Evolutionary conservation across 345 rosid genomes (phyloP), one percentile per base, ranked within the genome.

Genomic region (Melastoma malabathricum): DNA sequence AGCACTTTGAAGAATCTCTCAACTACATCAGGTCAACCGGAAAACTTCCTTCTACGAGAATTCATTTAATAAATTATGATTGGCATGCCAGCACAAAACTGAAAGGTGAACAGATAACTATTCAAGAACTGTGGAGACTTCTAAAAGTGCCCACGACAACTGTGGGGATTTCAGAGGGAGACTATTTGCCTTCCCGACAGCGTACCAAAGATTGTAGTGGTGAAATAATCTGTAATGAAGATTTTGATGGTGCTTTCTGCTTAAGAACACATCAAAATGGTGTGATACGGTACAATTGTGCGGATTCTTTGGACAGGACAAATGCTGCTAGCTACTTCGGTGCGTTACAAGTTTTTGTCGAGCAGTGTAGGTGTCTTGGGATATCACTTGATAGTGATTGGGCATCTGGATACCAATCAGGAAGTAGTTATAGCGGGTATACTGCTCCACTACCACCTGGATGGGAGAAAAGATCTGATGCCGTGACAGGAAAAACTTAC

Each of bases 251-350:
- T 54, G 97, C 90, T 48, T 92, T 82, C 72, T 92, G 98, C 73
- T 74, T 92, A 72, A 77, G 98, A 70, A 72, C 86, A 39, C 96
- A 77, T 76, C 98, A 92, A 72, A 92, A 82, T 73, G 96, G 96
- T 55, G 98, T 81, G 27, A 67, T 87, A 69, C 98, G 98, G 29
- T 87, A 82, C 71, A 92, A 92, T 67, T 92, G 97, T 57, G 94
- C 98, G 0, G 98, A 92, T 75, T 92, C 98, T 56, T 70, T 87
- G 72, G 98, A 92, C 68, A 76, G 98, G 68, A 87, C 98, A 38
- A 92, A 92, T 73, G 97, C 98, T 59, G 95, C 97, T 67, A 92
- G 95, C 71, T 92, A 75, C 64, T 92, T 92, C 55, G 88, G 98
- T 31, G 75, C 93, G 53, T 83, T 84, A 57, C 98, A 87, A 72